phyloP scores from a whole-genome alignment of 2,329 filamentous ascomycete species.

The Bipolaris sorokiniana region DNA sequence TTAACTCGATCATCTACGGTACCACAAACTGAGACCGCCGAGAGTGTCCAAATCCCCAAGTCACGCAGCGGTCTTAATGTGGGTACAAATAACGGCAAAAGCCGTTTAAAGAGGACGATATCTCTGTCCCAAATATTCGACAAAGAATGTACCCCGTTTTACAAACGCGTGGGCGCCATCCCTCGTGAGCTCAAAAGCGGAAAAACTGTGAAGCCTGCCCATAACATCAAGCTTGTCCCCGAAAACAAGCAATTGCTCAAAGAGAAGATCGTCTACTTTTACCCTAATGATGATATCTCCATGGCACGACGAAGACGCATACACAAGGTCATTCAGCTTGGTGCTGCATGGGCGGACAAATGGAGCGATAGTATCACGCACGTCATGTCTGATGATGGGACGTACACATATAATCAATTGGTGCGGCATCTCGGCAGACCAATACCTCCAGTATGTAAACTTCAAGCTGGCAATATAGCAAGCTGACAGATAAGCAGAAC shows the following conservation, averaged over 20 bases:
- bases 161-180: constrained; percentile 33
- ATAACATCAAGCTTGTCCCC: constrained; percentile 41
- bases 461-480: not conserved
- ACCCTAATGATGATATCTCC: constrained; percentile 79
- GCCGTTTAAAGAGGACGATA: constrained; percentile 29
- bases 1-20: constrained; percentile 28
- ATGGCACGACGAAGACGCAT: constrained; percentile 73
- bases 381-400: constrained; percentile 74
- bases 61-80: constrained; percentile 4
- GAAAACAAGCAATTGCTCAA: constrained; percentile 44
- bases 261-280: constrained; percentile 62
- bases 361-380: constrained; percentile 70
- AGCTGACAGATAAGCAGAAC: constrained; percentile 34
- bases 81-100: constrained; percentile 1
- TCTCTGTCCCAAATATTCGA: constrained; percentile 28
- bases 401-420: constrained; percentile 68
- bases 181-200: constrained; percentile 41
- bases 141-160: constrained; percentile 32
- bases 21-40: constrained; percentile 20
- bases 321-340: constrained; percentile 67
- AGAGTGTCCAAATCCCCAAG: constrained; percentile 23
- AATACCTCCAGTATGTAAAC: not conserved
- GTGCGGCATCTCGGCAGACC: constrained; percentile 59
- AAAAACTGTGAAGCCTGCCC: constrained; percentile 37
- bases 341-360: constrained; percentile 71